Percentiles rank a stretch among this genome's conserved stretches.
Evolutionary conservation across 208 protist species (phyloP).

Genomic region (Strigomonas culicis): DNA sequence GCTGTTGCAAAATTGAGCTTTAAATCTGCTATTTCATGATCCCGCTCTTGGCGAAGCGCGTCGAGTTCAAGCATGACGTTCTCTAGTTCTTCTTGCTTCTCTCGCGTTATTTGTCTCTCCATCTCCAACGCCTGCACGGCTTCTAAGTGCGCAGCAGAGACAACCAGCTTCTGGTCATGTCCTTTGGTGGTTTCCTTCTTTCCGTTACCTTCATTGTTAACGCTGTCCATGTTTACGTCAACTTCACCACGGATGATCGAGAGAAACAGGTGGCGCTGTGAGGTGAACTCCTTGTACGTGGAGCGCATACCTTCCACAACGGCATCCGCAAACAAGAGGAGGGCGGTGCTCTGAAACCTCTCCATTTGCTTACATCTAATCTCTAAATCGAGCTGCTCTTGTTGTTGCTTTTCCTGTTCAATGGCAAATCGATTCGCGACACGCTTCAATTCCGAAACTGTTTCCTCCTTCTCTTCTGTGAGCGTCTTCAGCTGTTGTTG

Average conservation of each 20-base stretch:
- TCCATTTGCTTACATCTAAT: constrained; percentile 35
- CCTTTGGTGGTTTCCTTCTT: not conserved
- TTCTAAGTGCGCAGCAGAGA: constrained; percentile 50
- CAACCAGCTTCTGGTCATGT: constrained; percentile 23
- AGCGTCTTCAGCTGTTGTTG: not conserved
- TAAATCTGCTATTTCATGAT: constrained; percentile 50
- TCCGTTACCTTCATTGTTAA: not conserved
- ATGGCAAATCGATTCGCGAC: constrained; percentile 9
- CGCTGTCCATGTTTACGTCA: not conserved
- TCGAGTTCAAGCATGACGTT: constrained; percentile 50
- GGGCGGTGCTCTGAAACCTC: constrained; percentile 23
- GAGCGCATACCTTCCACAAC: constrained; percentile 24
- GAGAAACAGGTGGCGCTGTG: constrained; percentile 37
- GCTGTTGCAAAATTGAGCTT: constrained; percentile 44
- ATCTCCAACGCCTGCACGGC: constrained; percentile 46
- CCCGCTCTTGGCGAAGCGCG: constrained; percentile 31
- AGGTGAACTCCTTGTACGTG: constrained; percentile 51
- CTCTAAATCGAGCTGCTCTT: constrained; percentile 28
- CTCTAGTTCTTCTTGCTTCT: constrained; percentile 43
- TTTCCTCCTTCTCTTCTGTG: not conserved
- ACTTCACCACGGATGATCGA: constrained; percentile 38
- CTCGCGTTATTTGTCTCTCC: constrained; percentile 36
- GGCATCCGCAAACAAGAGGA: constrained; percentile 30
- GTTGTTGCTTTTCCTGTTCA: constrained; percentile 21
- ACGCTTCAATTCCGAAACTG: constrained; percentile 1